Base-by-base conservation (phyloP, 805 yeast species). In the Blastobotrys parvus region DNA sequence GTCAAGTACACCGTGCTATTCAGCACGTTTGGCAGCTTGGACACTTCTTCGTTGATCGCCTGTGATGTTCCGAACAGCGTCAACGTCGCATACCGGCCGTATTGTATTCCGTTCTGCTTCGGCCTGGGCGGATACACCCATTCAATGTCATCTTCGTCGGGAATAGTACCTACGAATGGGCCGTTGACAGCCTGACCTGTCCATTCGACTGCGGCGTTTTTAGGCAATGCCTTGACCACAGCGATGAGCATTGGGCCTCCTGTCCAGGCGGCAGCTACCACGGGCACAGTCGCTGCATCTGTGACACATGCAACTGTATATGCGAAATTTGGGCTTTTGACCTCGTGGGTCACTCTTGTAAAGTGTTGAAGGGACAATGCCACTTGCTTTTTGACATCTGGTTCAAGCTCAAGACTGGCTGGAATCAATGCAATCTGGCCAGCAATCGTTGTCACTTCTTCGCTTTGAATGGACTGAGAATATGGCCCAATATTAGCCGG, bases 401-500 rank as follows among this genome's bases (percentile, higher is more conserved):
- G 42, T 13, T 39, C 52, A 31, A 84, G 53, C 2, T 62, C 70
- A 89, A 90, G 83, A 10, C 75, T 60, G 1, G 75, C 61, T 0
- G 98, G 97, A 1, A 80, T 59, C 32, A 92, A 66, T 1, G 95
- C 94, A 31, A 92, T 89, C 64, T 92, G 97, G 0, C 98, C 98
- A 40, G 97, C 85, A 10, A 89, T 68, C 2, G 82, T 79, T 5
- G 78, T 61, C 21, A 70, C 62, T 44, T 77, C 74, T 16, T 57
- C 57, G 11, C 55, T 60, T 48, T 77, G 79, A 8, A 79, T 76
- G 0, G 89, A 75, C 61, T 92, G 98, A 0, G 98, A 90, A 58
- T 92, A 92, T 0, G 98, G 98, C 0, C 98, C 98, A 37, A 92
- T 92, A 52, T 92, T 92, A 30, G 95, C 90, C 0, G 98, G 98